Conservation (phyloP, 2,329 filamentous ascomycete species). For the Zasmidium citrigriseum region DNA sequence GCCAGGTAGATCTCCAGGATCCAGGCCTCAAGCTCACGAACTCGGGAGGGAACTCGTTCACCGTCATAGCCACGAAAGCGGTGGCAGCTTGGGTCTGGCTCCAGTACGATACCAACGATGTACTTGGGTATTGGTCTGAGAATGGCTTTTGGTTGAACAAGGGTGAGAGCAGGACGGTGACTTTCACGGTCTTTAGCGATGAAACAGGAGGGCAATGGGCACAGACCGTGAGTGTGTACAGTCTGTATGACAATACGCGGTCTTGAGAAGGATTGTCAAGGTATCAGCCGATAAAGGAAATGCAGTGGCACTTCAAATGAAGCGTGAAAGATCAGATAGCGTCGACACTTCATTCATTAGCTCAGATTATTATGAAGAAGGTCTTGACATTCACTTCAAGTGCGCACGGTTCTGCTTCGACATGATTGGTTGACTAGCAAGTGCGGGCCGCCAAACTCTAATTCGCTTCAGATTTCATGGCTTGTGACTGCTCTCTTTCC, state of each 20-base stretch:
- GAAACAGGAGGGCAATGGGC: conserved; percentile 45
- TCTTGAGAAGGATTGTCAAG: too few species aligned
- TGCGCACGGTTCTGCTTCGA: too few species aligned
- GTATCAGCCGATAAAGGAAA: too few species aligned
- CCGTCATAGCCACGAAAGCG: conserved; percentile 48
- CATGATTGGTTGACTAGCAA: too few species aligned
- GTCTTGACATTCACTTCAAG: too few species aligned
- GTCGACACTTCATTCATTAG: too few species aligned
- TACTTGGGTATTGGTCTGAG: conserved; percentile 50
- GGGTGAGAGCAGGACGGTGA: conserved; percentile 48
- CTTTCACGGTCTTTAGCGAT: conserved; percentile 48
- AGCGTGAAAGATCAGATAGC: too few species aligned
- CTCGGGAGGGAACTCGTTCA: conserved; percentile 38
- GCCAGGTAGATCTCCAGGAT: conserved; percentile 48
- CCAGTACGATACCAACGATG: conserved; percentile 49
- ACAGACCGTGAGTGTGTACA: conserved; percentile 49
- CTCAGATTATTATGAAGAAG: too few species aligned
- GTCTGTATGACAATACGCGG: conserved; percentile 51
- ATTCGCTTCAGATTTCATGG: too few species aligned
- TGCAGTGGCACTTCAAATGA: too few species aligned
- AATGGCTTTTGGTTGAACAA: conserved; percentile 54
- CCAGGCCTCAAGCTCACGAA: conserved; percentile 45
- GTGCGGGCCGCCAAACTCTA: too few species aligned
- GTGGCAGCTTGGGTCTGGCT: conserved; percentile 57
- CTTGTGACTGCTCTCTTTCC: too few species aligned